phyloP scores from a whole-genome alignment of 768 basidiomycete genomes.

The Boletus rufocinnamomeus region DNA sequence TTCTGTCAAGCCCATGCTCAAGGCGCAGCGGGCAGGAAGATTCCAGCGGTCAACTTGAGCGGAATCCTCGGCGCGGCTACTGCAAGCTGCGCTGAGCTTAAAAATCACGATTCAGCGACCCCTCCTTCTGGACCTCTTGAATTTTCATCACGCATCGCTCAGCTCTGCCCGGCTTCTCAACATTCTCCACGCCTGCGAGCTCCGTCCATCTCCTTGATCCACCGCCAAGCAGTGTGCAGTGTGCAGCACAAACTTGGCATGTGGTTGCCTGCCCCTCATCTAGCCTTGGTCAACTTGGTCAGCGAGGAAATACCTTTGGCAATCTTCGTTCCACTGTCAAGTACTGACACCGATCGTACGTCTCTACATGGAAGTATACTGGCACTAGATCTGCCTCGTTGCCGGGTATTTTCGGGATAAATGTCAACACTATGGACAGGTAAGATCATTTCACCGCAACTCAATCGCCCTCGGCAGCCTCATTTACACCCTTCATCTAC shows the following conservation, averaged over 20 bases:
- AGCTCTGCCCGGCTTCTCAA: not conserved
- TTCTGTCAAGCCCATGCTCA: not conserved
- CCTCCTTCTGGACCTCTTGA: not conserved
- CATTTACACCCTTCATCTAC: not conserved
- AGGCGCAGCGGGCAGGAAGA: not conserved
- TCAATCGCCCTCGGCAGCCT: slow-evolving; percentile 5
- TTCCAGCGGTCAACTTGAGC: slow-evolving; percentile 17
- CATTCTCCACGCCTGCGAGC: not conserved
- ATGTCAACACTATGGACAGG: not conserved
- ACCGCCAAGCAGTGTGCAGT: not conserved
- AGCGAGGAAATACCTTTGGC: not conserved
- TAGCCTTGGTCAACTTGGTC: not conserved
- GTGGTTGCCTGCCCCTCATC: not conserved
- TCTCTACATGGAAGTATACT: slow-evolving; percentile 8
- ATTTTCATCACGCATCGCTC: not conserved
- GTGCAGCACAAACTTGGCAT: slow-evolving; percentile 10
- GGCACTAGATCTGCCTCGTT: slow-evolving; percentile 6
- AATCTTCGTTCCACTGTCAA: not conserved
- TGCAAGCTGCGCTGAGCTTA: slow-evolving; percentile 16
- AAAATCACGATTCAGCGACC: slow-evolving; percentile 24
- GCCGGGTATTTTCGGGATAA: slow-evolving; percentile 1
- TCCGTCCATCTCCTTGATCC: slow-evolving; percentile 8
- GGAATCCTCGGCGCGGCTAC: slow-evolving; percentile 22
- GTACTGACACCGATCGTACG: slow-evolving; percentile 1
- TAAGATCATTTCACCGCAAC: slow-evolving; percentile 16